Base-by-base conservation (phyloP, 1,139 yeast genomes). In the Sugiyamaella pinicola region DNA sequence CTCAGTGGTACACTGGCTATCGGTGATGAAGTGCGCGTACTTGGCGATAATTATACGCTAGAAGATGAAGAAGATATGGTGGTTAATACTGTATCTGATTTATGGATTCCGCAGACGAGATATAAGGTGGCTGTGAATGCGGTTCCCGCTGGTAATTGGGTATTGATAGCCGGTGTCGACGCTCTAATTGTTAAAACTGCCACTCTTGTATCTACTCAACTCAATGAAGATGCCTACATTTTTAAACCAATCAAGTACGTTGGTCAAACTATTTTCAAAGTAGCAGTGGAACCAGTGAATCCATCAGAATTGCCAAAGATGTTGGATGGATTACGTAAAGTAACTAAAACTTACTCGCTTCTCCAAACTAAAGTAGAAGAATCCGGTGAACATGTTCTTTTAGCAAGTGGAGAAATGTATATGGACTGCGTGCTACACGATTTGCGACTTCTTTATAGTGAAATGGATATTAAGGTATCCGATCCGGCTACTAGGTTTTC, bases 321-420 rank as follows among this genome's bases (percentile, higher is more conserved):
- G 64, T 72, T 85, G 13, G 84, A 81, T 17, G 90, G 91, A 0
- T 71, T 93, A 48, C 75, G 86, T 56, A 80, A 76, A 54, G 73
- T 86, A 22, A 79, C 79, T 58, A 82, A 80, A 58, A 73, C 85
- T 1, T 91, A 87, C 64, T 77, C 87, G 12, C 83, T 91, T 5
- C 75, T 84, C 34, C 76, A 77, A 26, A 74, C 88, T 6, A 82
- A 79, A 58, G 91, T 87, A 0, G 96, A 89, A 66, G 96, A 87
- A 60, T 85, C 91, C 53, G 97, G 98, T 1, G 98, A 91, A 63
- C 89, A 86, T 66, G 83, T 84, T 0, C 67, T 95, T 1, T 65
- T 84, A 26, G 96, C 95, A 0, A 82, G 90, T 2, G 99, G 99
- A 3, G 99, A 95, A 65, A 65, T 93, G 15, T 89, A 87, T 64